These are phyloP conservation scores for Spathaspora sp. DNA, from an alignment of 805 yeast genomes.

Conservation along the genomic window DNA sequence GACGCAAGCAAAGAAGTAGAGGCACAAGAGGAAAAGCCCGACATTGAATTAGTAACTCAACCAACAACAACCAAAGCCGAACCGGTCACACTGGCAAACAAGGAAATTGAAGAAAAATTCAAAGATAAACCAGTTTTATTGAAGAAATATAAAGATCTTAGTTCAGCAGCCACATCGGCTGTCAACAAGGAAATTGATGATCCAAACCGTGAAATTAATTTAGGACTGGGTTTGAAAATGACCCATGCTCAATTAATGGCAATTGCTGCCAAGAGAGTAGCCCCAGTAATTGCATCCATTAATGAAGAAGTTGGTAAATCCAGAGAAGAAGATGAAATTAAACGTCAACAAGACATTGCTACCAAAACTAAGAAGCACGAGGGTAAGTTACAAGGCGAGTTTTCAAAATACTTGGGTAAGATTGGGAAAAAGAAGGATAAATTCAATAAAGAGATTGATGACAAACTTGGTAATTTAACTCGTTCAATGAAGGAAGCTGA, in stretches of 20 bases:
- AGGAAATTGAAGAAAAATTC: slow-evolving; percentile 32
- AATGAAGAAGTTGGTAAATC: slow-evolving; percentile 47
- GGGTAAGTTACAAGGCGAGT: slow-evolving; percentile 30
- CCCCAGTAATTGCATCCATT: slow-evolving; percentile 50
- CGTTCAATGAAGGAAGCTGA: slow-evolving; percentile 24
- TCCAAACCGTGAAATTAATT: slow-evolving; percentile 45
- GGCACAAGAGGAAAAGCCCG: neutral
- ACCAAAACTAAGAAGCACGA: slow-evolving; percentile 33
- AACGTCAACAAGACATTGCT: slow-evolving; percentile 35
- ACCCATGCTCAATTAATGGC: slow-evolving; percentile 54
- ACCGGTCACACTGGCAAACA: slow-evolving; percentile 34
- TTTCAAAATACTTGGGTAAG: slow-evolving; percentile 34
- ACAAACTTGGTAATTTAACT: slow-evolving; percentile 21
- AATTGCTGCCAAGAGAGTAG: slow-evolving; percentile 52
- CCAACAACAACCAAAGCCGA: slow-evolving; percentile 28
- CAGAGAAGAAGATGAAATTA: slow-evolving; percentile 40
- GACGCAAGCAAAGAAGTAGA: neutral
- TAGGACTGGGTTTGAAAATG: slow-evolving; percentile 53
- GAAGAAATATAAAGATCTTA: slow-evolving; percentile 46
- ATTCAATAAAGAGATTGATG: slow-evolving; percentile 41
- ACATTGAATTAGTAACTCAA: slow-evolving; percentile 29
- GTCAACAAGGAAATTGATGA: slow-evolving; percentile 41
- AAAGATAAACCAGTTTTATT: slow-evolving; percentile 48
- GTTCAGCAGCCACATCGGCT: slow-evolving; percentile 44
- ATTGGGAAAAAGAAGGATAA: slow-evolving; percentile 34